Conservation (phyloP, 2,329 filamentous ascomycete species). For the Cryphonectria japonica region DNA sequence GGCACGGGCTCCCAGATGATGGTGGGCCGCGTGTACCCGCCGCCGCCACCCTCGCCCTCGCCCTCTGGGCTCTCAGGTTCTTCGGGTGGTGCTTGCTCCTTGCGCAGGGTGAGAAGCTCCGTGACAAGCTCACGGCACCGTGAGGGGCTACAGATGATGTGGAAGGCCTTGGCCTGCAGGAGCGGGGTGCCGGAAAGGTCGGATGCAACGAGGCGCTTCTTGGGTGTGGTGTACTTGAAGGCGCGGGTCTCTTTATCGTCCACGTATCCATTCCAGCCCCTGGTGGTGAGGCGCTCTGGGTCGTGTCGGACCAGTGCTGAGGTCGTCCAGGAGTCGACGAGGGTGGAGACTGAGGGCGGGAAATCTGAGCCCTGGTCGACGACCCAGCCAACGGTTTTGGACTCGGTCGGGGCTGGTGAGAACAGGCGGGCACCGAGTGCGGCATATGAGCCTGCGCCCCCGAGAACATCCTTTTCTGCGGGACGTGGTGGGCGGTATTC, state of each 20-base stretch:
- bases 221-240: conserved; percentile 88
- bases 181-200: conserved; percentile 66
- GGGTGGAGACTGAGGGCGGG: conserved; percentile 63
- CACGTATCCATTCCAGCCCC: conserved; percentile 91
- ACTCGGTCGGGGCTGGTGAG: conserved; percentile 66
- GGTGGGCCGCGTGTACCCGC: conserved; percentile 57
- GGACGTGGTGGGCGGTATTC: conserved; percentile 75
- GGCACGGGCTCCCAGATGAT: conserved; percentile 97
- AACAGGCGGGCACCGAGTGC: conserved; percentile 88
- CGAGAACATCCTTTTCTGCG: conserved; percentile 75
- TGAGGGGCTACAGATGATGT: conserved; percentile 80
- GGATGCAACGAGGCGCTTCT: conserved; percentile 75
- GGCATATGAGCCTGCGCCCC: conserved; percentile 85
- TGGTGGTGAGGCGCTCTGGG: conserved; percentile 73
- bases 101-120: conserved; percentile 66
- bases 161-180: conserved; percentile 76
- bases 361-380: conserved; percentile 91
- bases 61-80: conserved; percentile 30
- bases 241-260: conserved; percentile 68
- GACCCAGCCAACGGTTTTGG: conserved; percentile 81
- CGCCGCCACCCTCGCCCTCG: conserved; percentile 33
- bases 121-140: conserved; percentile 77
- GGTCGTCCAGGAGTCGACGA: conserved; percentile 77
- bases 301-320: conserved; percentile 71
- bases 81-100: conserved; percentile 38